Evolutionary conservation across 2,329 filamentous ascomycete species (phyloP), one percentile per base, ranked within the genome.

Genomic region (Apiospora rasikravindrae): DNA sequence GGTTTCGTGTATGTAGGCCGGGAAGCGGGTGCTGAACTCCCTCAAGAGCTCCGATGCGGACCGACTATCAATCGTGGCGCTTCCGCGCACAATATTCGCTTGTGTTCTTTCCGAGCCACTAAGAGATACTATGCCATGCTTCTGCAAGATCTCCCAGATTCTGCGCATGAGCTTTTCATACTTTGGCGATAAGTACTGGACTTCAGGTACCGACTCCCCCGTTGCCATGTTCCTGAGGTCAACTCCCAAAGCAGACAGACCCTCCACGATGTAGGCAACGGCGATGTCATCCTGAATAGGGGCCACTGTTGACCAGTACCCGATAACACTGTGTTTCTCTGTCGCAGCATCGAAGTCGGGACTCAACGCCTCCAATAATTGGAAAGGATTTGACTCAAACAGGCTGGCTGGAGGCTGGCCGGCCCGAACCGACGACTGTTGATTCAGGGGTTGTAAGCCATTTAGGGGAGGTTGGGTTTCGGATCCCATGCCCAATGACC

Each of bases 131-230:
- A 33, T 64, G 0, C 57, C 57, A 64, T 33, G 29, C 71, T 76
- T 1, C 69, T 74, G 71, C 85, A 80, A 6, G 79, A 70, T 40
- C 29, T 33, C n/a, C 42, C 47, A 22, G 1, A 69, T 26, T 19
- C 42, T 26, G 7, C 11, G 42, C 45, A 69, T 19, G n/a, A 64
- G 16, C 57, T 64, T 64, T 5, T 40, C 57, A 14, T 64, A 24
- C 57, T 64, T 33, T 22, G 57, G 57, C 10, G 40, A 42, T 1
- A 64, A 7, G 57, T 33, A 33, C 11, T 4, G 22, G 13, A 64
- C 13, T 1, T 2, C 29, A 1, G 24, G n/a, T 1, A 64, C 57
- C 1, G 24, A 3, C 26, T 22, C 7, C 16, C 14, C 14, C 26
- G 26, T 24, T 4, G 57, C 2, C 26, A 64, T 3, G n/a, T 22